A percentile compares a stretch with the other conserved stretches of the same genome.
Evolutionary conservation across 2,329 filamentous ascomycete species (phyloP).

Genomic region (Talaromyces sp.): DNA sequence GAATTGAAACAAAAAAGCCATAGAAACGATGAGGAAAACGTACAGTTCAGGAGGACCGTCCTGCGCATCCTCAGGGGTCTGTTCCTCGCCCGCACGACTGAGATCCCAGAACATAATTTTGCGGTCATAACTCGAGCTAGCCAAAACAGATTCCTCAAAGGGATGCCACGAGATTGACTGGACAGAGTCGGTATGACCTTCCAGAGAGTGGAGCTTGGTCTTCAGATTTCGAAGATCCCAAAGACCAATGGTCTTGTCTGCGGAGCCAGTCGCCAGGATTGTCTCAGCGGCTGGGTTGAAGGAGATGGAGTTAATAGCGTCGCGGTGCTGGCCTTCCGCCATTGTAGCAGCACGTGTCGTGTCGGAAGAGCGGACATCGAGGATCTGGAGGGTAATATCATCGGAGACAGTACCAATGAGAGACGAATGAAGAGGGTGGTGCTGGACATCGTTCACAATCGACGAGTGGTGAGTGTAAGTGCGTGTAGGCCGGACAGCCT

Average conservation of each 20-base stretch:
- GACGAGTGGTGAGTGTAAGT: constrained; percentile 86
- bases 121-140: constrained; percentile 89
- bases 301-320: constrained; percentile 93
- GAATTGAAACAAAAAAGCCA: constrained; percentile 36
- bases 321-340: constrained; percentile 74
- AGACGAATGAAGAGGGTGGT: constrained; percentile 81
- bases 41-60: constrained; percentile 94
- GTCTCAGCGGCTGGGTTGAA: constrained; percentile 94
- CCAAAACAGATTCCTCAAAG: constrained; percentile 81
- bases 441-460: constrained; percentile 95
- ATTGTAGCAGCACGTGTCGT: constrained; percentile 69
- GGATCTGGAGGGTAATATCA: constrained; percentile 87
- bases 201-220: constrained; percentile 84
- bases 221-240: constrained; percentile 95
- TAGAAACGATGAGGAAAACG: constrained; percentile 42
- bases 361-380: constrained; percentile 75
- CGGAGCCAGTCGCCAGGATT: constrained; percentile 87
- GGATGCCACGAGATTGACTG: constrained; percentile 96
- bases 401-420: constrained; percentile 94
- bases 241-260: constrained; percentile 90
- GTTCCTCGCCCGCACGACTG: constrained; percentile 87
- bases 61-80: constrained; percentile 90
- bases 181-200: constrained; percentile 85
- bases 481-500: constrained; percentile 68
- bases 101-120: constrained; percentile 97